Evolutionary conservation across 257 asterid genomes (phyloP).

Genomic region (Nemophila menziesii): DNA sequence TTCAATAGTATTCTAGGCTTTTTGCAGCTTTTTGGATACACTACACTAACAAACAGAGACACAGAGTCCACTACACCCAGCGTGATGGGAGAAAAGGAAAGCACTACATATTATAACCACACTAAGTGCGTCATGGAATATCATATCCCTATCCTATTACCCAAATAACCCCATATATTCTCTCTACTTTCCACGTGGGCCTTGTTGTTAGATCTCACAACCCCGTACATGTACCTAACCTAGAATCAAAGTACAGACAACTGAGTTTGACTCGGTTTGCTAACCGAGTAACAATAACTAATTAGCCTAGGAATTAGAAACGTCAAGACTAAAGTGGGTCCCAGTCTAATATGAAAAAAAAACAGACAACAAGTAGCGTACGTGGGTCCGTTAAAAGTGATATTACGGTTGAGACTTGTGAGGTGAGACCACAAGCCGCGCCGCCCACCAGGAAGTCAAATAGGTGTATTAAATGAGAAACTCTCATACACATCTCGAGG

Average conservation of each 20-base stretch:
- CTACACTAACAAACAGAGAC: constrained; percentile 1
- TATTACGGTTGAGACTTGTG: constrained; percentile 29
- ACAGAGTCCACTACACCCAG: constrained; percentile 5
- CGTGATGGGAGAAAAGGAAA: constrained; percentile 11
- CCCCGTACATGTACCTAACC: neutral
- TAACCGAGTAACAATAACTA: neutral
- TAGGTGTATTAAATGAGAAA: constrained; percentile 9
- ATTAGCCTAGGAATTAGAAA: constrained; percentile 1
- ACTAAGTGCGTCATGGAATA: neutral
- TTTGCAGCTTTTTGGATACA: constrained; percentile 8
- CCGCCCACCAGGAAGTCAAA: constrained; percentile 33
- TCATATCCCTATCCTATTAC: neutral
- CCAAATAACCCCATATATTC: neutral
- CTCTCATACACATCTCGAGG: constrained; percentile 43
- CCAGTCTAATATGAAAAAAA: constrained; percentile 10
- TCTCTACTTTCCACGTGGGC: neutral
- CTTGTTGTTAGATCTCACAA: neutral
- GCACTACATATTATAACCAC: constrained; percentile 3
- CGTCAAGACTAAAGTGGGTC: neutral
- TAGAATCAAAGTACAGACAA: neutral
- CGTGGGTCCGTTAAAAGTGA: constrained; percentile 25
- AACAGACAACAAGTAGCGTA: constrained; percentile 26
- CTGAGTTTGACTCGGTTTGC: constrained; percentile 1
- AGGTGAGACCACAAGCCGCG: constrained; percentile 38
- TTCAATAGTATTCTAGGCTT: neutral